Percentiles rank a stretch among this genome's conserved stretches.
phyloP scores from a whole-genome alignment of 805 yeast species.

The Groenewaldozyma salmanticensis region DNA sequence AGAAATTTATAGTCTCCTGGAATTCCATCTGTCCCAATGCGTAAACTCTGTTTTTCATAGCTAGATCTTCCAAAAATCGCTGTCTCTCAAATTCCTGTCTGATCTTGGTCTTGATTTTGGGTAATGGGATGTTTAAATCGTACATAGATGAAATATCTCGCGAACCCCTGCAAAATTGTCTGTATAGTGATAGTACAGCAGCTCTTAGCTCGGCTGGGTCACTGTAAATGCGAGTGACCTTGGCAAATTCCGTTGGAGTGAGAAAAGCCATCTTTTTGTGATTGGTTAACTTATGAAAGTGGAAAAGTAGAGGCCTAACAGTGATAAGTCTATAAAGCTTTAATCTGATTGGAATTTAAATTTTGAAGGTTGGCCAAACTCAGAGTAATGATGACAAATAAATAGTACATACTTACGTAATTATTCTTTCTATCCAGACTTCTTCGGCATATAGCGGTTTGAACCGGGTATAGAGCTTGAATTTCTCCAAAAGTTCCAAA shows the following conservation, averaged over 20 bases:
- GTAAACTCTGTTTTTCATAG: conserved; percentile 56
- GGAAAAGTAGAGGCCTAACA: too few relatives aligned
- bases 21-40: conserved; percentile 87
- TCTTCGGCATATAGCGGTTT: too few relatives aligned
- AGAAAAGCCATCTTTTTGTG: conserved; percentile 1
- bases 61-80: conserved; percentile 59
- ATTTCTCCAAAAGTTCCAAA: too few relatives aligned
- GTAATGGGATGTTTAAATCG: conserved; percentile 50
- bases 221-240: conserved; percentile 60
- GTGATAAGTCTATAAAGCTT: too few relatives aligned
- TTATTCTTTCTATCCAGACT: too few relatives aligned
- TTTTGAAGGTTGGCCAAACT: too few relatives aligned
- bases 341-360: too few relatives aligned
- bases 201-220: conserved; percentile 50
- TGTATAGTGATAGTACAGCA: conserved; percentile 61
- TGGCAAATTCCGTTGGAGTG: conserved; percentile 71
- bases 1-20: conserved; percentile 77
- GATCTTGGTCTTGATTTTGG: conserved; percentile 69
- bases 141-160: conserved; percentile 17
- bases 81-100: conserved; percentile 87
- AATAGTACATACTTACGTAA: too few relatives aligned
- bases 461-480: too few relatives aligned
- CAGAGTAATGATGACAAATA: too few relatives aligned
- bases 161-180: conserved; percentile 50
- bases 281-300: not conserved